phyloP scores from a whole-genome alignment of 441 rosid genomes.

The Lepidium campestre region DNA sequence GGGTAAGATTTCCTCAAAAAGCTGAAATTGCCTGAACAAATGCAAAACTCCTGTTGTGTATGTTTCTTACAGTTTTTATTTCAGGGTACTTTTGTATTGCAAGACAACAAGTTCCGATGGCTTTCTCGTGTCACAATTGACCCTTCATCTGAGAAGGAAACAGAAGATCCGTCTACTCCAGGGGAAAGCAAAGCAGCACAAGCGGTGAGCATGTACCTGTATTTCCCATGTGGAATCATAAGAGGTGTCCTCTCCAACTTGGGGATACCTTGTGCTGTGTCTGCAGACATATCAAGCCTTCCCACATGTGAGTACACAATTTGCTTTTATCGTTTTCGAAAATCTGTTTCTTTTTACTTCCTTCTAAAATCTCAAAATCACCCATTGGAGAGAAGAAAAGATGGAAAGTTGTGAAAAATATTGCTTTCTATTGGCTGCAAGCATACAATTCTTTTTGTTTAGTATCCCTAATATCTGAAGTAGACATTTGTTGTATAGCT shows the following conservation, averaged over 20 bases:
- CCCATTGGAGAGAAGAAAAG: background rate
- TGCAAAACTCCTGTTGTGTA: background rate
- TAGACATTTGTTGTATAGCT: background rate
- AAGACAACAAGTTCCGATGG: conserved; percentile 91
- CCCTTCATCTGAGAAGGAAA: conserved; percentile 46
- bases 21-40: background rate
- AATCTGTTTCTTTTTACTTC: background rate
- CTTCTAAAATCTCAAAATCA: background rate
- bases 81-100: conserved; percentile 97
- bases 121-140: conserved; percentile 70
- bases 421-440: background rate
- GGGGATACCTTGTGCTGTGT: conserved; percentile 94
- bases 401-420: background rate
- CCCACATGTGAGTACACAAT: conserved; percentile 72
- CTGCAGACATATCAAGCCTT: conserved; percentile 90
- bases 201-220: conserved; percentile 75
- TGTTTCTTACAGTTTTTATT: conserved; percentile 18
- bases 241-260: conserved; percentile 96
- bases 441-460: background rate
- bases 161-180: conserved; percentile 46
- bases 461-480: background rate
- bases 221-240: conserved; percentile 96
- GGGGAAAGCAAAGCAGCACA: conserved; percentile 66
- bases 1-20: conserved; percentile 34
- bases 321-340: background rate